A percentile compares a stretch with the other conserved stretches of the same genome.
Evolutionary conservation across 495 filamentous ascomycete species (phyloP).

Genomic region (Penicillium fimorum): DNA sequence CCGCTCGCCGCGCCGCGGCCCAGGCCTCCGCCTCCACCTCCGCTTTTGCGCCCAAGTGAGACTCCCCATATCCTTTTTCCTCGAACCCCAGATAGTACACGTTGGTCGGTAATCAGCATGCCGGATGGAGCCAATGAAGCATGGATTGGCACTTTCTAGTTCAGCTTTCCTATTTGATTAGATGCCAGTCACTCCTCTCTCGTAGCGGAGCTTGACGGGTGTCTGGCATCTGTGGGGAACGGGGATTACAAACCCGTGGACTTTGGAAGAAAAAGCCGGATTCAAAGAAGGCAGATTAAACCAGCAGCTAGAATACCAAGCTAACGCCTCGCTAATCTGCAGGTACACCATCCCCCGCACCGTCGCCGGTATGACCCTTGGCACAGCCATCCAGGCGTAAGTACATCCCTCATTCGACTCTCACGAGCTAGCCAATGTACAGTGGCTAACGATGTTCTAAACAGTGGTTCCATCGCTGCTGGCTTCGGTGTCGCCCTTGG

Average conservation of each 20-base stretch:
- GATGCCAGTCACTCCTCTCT: background rate
- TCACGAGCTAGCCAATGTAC: background rate
- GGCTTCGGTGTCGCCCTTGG: constrained; percentile 61
- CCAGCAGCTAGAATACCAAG: background rate
- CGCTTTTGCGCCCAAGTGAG: constrained; percentile 47
- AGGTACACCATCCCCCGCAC: constrained; percentile 54
- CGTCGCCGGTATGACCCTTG: constrained; percentile 51
- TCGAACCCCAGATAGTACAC: background rate
- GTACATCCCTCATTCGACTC: constrained; percentile 21
- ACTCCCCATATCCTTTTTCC: constrained; percentile 11
- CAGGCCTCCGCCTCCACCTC: constrained; percentile 42
- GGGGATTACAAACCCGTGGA: background rate
- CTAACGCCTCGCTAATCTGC: constrained; percentile 15
- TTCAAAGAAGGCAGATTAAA: background rate
- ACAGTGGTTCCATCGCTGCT: constrained; percentile 53
- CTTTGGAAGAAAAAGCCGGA: background rate
- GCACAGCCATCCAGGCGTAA: constrained; percentile 49
- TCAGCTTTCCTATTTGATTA: background rate
- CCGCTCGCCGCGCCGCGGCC: constrained; percentile 45
- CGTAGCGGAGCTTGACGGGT: background rate
- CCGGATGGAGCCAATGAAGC: background rate
- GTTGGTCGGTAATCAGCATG: background rate
- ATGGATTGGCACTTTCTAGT: background rate
- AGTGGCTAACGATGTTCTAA: constrained; percentile 9
- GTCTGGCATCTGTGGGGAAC: background rate